These are phyloP conservation scores for Trebouxia sp. DNA, from an alignment of 139 green algal species.

Conservation along the genomic window DNA sequence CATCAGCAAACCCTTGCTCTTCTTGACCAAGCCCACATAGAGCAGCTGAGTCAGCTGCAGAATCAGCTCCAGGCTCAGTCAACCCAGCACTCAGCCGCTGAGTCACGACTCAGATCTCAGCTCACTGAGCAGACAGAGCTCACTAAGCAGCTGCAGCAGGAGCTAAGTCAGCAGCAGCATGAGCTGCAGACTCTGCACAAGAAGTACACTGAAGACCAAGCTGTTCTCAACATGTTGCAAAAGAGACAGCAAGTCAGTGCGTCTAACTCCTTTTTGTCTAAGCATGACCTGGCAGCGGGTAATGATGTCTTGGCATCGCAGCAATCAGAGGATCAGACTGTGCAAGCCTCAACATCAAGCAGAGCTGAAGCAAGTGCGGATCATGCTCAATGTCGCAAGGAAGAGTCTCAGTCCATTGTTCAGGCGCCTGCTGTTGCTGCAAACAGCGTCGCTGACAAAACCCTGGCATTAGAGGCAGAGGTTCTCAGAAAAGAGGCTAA, in stretches of 20 bases:
- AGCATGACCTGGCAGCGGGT: too few species aligned
- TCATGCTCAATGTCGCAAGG: too few species aligned
- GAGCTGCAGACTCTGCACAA: not conserved
- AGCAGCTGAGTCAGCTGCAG: not conserved
- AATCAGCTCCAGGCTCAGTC: not conserved
- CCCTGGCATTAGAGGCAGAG: not conserved
- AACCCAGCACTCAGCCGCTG: not conserved
- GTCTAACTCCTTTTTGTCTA: too few species aligned
- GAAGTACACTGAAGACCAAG: not conserved
- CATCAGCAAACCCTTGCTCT: not conserved
- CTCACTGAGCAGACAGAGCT: slow-evolving; percentile 2
- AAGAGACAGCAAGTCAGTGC: too few species aligned
- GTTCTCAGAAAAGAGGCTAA: slow-evolving; percentile 3
- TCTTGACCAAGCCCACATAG: not conserved
- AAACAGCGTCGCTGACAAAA: not conserved
- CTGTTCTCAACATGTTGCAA: not conserved
- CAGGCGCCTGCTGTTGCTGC: not conserved
- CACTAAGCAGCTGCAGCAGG: not conserved
- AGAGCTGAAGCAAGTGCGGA: too few species aligned
- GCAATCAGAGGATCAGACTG: too few species aligned
- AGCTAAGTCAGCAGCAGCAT: not conserved
- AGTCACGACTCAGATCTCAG: not conserved
- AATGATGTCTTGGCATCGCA: too few species aligned
- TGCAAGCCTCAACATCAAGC: too few species aligned
- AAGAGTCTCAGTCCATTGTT: not conserved